Conservation (phyloP, 78 protist genomes). For the Chrysochromulina tobinii region DNA sequence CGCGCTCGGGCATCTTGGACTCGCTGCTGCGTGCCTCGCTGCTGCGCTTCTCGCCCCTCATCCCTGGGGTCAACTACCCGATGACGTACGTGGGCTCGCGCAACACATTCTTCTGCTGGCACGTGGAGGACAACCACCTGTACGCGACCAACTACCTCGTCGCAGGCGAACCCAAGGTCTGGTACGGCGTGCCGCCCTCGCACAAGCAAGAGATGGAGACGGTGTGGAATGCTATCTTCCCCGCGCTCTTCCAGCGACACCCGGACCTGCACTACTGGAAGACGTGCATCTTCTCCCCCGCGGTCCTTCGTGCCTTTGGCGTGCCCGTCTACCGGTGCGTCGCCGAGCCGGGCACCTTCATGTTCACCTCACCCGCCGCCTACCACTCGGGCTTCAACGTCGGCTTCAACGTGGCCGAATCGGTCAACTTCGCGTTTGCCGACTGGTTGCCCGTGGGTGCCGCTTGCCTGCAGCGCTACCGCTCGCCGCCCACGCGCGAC, state of each 20-base stretch:
- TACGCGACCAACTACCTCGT: background rate
- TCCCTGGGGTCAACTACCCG: conserved; percentile 29
- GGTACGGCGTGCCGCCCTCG: conserved; percentile 5
- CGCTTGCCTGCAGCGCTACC: background rate
- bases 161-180: conserved; percentile 5
- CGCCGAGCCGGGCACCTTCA: background rate
- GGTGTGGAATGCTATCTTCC: background rate
- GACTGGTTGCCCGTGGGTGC: background rate
- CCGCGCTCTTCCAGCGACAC: background rate
- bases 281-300: conserved; percentile 13
- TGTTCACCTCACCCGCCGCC: background rate
- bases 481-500: conserved; percentile 28
- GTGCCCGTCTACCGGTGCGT: background rate
- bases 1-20: conserved; percentile 10
- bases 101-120: conserved; percentile 24
- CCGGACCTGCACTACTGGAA: conserved; percentile 9
- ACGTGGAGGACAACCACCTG: conserved; percentile 23
- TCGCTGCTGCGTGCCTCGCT: conserved; percentile 2
- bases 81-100: background rate
- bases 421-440: background rate
- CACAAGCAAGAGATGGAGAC: background rate
- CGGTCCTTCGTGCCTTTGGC: background rate
- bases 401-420: conserved; percentile 29
- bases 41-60: conserved; percentile 16
- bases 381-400: conserved; percentile 14